Evolutionary conservation across 805 yeast species (phyloP).

Genomic region (Starmerella gropengiesseri): DNA sequence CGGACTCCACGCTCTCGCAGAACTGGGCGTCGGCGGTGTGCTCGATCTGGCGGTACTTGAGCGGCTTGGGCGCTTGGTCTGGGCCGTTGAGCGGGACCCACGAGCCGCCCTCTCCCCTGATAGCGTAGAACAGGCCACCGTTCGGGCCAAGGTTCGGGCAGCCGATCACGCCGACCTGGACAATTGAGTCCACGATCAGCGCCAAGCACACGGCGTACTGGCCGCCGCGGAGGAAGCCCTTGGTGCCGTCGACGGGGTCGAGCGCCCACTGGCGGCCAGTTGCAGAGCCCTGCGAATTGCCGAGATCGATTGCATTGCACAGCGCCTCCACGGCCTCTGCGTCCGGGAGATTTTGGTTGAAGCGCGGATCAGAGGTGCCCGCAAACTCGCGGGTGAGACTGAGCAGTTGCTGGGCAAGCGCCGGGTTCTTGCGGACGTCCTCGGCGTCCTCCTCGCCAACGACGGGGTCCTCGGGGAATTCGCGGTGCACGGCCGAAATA

Average conservation of each 20-base stretch:
- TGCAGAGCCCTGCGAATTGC: slow-evolving; percentile 67
- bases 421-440: slow-evolving; percentile 44
- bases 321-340: slow-evolving; percentile 27
- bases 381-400: slow-evolving; percentile 47
- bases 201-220: slow-evolving; percentile 96
- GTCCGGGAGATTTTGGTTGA: slow-evolving; percentile 21
- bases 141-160: slow-evolving; percentile 72
- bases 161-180: slow-evolving; percentile 85
- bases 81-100: slow-evolving; percentile 35
- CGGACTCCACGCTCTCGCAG: slow-evolving; percentile 90
- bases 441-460: slow-evolving; percentile 92
- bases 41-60: slow-evolving; percentile 43
- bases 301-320: slow-evolving; percentile 60
- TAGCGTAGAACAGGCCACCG: slow-evolving; percentile 72
- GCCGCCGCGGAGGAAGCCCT: slow-evolving; percentile 89
- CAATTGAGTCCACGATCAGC: slow-evolving; percentile 72
- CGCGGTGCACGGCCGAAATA: slow-evolving; percentile 65
- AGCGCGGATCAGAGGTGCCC: slow-evolving; percentile 22
- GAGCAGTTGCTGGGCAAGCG: slow-evolving; percentile 46
- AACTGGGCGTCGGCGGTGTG: slow-evolving; percentile 47
- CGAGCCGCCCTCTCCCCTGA: slow-evolving; percentile 56
- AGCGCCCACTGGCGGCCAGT: slow-evolving; percentile 88
- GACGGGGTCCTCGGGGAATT: slow-evolving; percentile 74
- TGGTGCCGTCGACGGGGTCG: slow-evolving; percentile 98
- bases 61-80: slow-evolving; percentile 22